Base-by-base conservation (phyloP, 768 basidiomycete species). In the Tricholoma flavovirens region DNA sequence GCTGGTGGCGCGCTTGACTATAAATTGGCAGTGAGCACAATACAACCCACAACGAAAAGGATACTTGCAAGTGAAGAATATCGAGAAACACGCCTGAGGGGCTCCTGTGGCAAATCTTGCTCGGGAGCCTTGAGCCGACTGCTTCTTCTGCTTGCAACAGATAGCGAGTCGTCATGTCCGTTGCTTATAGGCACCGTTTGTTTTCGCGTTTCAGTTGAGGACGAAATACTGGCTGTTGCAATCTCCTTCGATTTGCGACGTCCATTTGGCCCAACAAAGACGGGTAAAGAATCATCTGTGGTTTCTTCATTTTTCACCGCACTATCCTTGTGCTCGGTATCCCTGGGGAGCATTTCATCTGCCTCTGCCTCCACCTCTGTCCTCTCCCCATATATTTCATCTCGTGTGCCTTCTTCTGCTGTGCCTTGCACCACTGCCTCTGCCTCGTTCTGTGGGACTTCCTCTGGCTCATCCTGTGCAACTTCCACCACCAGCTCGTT, bases 81-180 rank as follows among this genome's bases (percentile, higher is more conserved):
- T 9, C 49, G 53, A 38, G 21, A 3, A 59, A 56, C 54, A 35
- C 43, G 14, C 58, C 45, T 2, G 42, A 45, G 14, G 42, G 54
- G 46, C 42, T 54, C 60, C 56, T 48, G 50, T 40, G 48, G 32
- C 40, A 45, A 29, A 30, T 32, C 54, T 22, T 52, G 32, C 9
- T 33, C 22, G 26, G 55, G 32, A 49, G 43, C 49, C 38, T 56
- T 64, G 22, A 62, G 56, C 40, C 66, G 57, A 7, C 56, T 57
- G 36, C 61, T 67, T 43, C 60, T 63, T 33, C 59, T 55, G 24
- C 42, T 58, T 46, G 42, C 55, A 19, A 42, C 14, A 29, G 58
- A 51, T 49, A 38, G 64, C 54, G 8, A 66, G 53, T 50, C 59
- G 5, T 42, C 56, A n/a, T 55, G 49, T 12, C 40, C 50, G 42